A percentile compares a stretch with the other conserved stretches of the same genome.
These are phyloP conservation scores for Endoconidiophora polonica DNA, from an alignment of 2,329 filamentous ascomycete genomes.

Conservation along the genomic window DNA sequence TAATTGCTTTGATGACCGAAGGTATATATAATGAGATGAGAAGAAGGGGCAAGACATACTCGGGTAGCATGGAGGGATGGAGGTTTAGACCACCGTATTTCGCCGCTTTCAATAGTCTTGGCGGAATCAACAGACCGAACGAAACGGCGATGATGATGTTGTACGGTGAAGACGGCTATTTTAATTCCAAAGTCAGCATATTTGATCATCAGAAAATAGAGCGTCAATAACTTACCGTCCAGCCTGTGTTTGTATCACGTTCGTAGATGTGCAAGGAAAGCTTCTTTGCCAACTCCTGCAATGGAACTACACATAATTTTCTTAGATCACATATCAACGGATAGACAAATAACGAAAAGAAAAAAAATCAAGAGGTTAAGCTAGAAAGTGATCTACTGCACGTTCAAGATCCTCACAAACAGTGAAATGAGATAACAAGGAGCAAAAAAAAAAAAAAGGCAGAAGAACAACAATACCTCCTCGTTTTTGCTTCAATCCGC, in stretches of 20 bases:
- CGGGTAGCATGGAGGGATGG: constrained; percentile 78
- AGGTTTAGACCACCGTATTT: constrained; percentile 83
- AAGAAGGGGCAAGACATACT: constrained; percentile 31
- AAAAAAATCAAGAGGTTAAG: too few species aligned
- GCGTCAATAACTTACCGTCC: constrained; percentile 41
- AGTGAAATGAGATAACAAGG: too few species aligned
- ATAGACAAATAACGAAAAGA: too few species aligned
- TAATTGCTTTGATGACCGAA: neutral
- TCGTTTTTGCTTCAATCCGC: constrained; percentile 51
- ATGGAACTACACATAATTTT: constrained; percentile 36
- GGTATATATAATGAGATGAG: neutral
- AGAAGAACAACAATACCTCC: constrained; percentile 26
- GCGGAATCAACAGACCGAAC: constrained; percentile 79
- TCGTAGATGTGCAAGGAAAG: constrained; percentile 54
- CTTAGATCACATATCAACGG: too few species aligned
- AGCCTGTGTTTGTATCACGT: constrained; percentile 66
- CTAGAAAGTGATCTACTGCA: too few species aligned
- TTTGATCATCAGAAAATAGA: constrained; percentile 6
- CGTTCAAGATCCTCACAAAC: neutral
- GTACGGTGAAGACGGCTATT: constrained; percentile 39
- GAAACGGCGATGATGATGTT: constrained; percentile 86
- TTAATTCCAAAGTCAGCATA: constrained; percentile 2
- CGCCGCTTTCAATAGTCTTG: constrained; percentile 49
- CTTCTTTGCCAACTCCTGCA: constrained; percentile 46
- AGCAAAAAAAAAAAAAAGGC: neutral